A percentile compares a stretch with the other conserved stretches of the same genome.
phyloP scores from a whole-genome alignment of 2,329 filamentous ascomycete genomes.

The Remersonia thermophila region DNA sequence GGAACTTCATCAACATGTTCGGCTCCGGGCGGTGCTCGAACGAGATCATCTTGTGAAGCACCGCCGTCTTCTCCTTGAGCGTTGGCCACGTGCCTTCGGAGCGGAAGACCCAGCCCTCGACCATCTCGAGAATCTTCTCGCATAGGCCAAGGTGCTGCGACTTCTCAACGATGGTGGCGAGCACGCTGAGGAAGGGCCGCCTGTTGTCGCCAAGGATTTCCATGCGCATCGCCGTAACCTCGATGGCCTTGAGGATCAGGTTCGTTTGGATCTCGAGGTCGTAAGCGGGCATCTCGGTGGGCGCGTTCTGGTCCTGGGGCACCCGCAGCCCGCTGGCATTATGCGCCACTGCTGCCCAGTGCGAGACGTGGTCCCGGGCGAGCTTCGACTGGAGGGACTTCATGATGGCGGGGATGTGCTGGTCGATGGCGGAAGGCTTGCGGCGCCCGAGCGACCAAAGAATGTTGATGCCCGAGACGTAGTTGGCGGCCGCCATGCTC shows the following conservation, averaged over 20 bases:
- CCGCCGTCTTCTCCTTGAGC: constrained; percentile 95
- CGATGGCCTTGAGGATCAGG: constrained; percentile 88
- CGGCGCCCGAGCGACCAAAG: constrained; percentile 83
- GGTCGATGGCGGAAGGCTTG: constrained; percentile 76
- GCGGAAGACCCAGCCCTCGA: constrained; percentile 91
- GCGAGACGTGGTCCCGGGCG: constrained; percentile 82
- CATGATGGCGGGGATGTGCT: constrained; percentile 79
- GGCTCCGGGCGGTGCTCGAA: constrained; percentile 80
- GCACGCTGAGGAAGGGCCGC: constrained; percentile 84
- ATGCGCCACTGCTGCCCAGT: constrained; percentile 48
- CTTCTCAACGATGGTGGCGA: constrained; percentile 91
- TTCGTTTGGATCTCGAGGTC: constrained; percentile 83
- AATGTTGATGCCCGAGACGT: constrained; percentile 82
- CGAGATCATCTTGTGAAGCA: constrained; percentile 96
- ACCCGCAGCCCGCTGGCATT: constrained; percentile 31
- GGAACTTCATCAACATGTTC: constrained; percentile 80
- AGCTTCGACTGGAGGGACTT: constrained; percentile 87
- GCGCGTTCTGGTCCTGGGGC: constrained; percentile 42
- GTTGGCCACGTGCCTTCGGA: constrained; percentile 93
- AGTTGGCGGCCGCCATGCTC: constrained; percentile 66
- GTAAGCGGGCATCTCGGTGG: constrained; percentile 53
- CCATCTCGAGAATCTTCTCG: constrained; percentile 85
- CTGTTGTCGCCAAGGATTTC: constrained; percentile 82
- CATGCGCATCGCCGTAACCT: constrained; percentile 85
- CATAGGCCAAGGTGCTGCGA: constrained; percentile 79